phyloP scores from a whole-genome alignment of 2,329 filamentous ascomycete genomes.

The Sporothrix dimorphospora region DNA sequence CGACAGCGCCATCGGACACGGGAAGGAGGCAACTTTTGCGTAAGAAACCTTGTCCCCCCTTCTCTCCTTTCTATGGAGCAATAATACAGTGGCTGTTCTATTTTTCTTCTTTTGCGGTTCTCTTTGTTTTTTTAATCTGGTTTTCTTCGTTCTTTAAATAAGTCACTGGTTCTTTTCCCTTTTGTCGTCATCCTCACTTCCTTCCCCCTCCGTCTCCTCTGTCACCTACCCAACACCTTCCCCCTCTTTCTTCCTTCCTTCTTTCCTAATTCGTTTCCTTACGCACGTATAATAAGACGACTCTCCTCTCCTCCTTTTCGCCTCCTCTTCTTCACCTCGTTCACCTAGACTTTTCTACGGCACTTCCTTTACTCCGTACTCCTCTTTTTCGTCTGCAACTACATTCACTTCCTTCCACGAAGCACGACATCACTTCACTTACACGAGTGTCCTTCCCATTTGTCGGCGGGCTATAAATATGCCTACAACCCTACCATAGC shows the following conservation, averaged over 20 bases:
- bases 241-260: not conserved
- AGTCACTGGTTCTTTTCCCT: not conserved
- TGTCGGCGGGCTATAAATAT: constrained; percentile 17
- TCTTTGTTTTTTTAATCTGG: constrained; percentile 1
- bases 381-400: not conserved
- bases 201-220: not conserved
- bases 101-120: not conserved
- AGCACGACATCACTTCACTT: not conserved
- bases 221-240: not conserved
- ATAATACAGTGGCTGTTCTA: not conserved
- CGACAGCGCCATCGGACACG: constrained; percentile 25
- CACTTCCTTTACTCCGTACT: too few species aligned
- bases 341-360: not conserved
- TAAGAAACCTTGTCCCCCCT: not conserved
- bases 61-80: not conserved
- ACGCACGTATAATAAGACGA: not conserved
- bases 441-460: not conserved
- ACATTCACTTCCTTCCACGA: not conserved
- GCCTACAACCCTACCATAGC: constrained; percentile 12
- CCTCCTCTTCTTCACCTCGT: not conserved
- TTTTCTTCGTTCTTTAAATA: not conserved
- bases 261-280: not conserved
- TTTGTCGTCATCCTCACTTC: constrained; percentile 9
- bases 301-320: not conserved
- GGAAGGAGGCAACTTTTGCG: constrained; percentile 21